Evolutionary conservation across 345 rosid species (phyloP), one percentile per base, ranked within the genome.

Genomic region (Erysimum cheiranthoides): DNA sequence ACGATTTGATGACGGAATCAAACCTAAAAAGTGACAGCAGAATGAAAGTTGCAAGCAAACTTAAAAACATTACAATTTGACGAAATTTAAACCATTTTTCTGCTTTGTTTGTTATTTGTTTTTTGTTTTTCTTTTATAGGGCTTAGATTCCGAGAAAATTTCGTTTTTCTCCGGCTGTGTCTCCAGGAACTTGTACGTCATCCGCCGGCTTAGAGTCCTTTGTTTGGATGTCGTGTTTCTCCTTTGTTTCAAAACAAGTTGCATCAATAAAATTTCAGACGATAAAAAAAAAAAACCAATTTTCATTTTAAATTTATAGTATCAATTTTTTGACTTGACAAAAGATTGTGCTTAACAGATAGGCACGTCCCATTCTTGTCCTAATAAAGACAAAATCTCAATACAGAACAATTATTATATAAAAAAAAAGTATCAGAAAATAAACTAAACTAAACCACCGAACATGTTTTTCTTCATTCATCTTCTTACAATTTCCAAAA

Each of bases 311-410:
- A 59, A 58, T 1, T 8, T 35, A 5, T n/a, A 18, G 1, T 49
- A 16, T 16, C 4, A 11, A 8, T 30, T 54, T 16, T 51, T 12
- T 30, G 53, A 63, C 17, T 62, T 40, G 63, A 73, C 62, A n/a
- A 63, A 72, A 56, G 53, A 13, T n/a, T 73, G 70, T 58, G 62
- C 35, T 31, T 18, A 64, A 73, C 77, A 73, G 77, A 64, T 18
- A 53, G 63, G 70, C 70, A 62, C 42, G 35, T 31, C 70, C 45
- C 63, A 63, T 40, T 42, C 77, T 27, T 63, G 63, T 73, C 63
- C 2, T 52, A 42, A 53, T 53, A 53, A 73, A 45, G 64, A 73
- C 77, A 73, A 73, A 54, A 30, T 13, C 9, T 34, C 28, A 52
- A 42, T 28, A 13, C 71, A 52, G 46, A 63, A 40, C 38, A 63